These are phyloP conservation scores for Bothriochloa decipiens DNA, from an alignment of 176 grass and related monocot genomes.

Conservation along the genomic window DNA sequence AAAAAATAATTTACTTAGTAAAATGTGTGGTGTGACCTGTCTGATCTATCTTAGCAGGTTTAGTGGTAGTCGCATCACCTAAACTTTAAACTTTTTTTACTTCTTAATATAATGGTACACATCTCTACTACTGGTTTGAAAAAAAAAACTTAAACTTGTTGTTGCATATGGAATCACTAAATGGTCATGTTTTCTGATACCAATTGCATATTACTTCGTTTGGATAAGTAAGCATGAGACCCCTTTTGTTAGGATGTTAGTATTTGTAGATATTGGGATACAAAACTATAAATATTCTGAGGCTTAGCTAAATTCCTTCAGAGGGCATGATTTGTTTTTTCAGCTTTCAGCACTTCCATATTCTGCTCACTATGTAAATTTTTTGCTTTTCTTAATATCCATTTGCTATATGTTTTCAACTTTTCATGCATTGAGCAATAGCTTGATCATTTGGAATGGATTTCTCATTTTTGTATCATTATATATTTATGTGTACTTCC, in stretches of 20 bases:
- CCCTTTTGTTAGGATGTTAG: constrained; percentile 20
- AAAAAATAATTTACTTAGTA: constrained; percentile 10
- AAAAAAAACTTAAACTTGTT: neutral
- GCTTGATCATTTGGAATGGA: neutral
- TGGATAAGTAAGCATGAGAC: neutral
- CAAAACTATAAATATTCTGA: constrained; percentile 3
- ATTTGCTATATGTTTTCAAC: neutral
- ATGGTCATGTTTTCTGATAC: neutral
- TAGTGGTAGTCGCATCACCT: neutral
- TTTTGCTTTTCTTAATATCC: neutral
- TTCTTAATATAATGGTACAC: neutral
- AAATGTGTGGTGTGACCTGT: neutral
- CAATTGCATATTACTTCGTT: neutral
- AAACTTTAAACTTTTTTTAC: neutral
- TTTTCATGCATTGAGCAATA: no score
- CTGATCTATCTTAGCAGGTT: constrained; percentile 30
- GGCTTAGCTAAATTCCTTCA: neutral
- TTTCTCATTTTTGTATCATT: constrained; percentile 3
- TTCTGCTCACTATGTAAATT: neutral
- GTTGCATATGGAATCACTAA: neutral
- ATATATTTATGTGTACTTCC: constrained; percentile 25
- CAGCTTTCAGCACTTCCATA: constrained; percentile 13
- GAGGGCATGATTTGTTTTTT: constrained; percentile 14
- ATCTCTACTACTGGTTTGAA: neutral
- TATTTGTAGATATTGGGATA: constrained; percentile 19